Percentiles rank a stretch among this genome's conserved stretches.
Evolutionary conservation across 345 rosid species (phyloP).

Genomic region (Hibiscus mutabilis): DNA sequence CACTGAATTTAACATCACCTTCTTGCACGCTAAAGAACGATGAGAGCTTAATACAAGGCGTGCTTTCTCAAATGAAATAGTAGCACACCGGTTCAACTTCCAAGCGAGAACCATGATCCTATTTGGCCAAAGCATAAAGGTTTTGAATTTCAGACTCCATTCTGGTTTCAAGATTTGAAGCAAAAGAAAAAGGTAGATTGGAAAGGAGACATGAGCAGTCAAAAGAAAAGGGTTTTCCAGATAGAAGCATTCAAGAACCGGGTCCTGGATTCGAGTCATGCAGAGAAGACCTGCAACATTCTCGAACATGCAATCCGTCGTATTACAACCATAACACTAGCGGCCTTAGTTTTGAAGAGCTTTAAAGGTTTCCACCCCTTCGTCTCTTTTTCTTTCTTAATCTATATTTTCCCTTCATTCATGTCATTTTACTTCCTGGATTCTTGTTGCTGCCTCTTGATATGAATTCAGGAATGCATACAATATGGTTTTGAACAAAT

Average conservation of each 20-base stretch:
- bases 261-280: slow-evolving; percentile 93
- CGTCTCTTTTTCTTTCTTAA: neutral
- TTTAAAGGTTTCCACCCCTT: slow-evolving; percentile 50
- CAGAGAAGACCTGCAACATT: slow-evolving; percentile 95
- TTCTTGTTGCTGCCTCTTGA: neutral
- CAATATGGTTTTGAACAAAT: slow-evolving; percentile 96
- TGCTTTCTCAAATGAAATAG: too few relatives aligned
- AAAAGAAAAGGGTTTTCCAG: slow-evolving; percentile 92
- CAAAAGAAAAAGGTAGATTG: neutral
- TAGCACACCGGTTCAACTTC: too few relatives aligned
- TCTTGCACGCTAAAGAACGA: too few relatives aligned
- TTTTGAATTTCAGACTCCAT: too few relatives aligned
- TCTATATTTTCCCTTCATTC: too few relatives aligned
- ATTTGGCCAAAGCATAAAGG: too few relatives aligned
- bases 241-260: slow-evolving; percentile 98
- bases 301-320: slow-evolving; percentile 94
- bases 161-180: slow-evolving; percentile 12
- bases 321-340: slow-evolving; percentile 97
- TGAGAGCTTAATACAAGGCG: too few relatives aligned
- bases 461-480: slow-evolving; percentile 71
- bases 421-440: too few relatives aligned
- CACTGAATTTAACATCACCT: too few relatives aligned
- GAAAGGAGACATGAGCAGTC: slow-evolving; percentile 51
- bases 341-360: slow-evolving; percentile 96
- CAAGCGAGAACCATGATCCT: too few relatives aligned